A percentile compares a stretch with the other conserved stretches of the same genome.
phyloP scores from a whole-genome alignment of 805 yeast genomes.

The Yamadazyma paraphyllophila region DNA sequence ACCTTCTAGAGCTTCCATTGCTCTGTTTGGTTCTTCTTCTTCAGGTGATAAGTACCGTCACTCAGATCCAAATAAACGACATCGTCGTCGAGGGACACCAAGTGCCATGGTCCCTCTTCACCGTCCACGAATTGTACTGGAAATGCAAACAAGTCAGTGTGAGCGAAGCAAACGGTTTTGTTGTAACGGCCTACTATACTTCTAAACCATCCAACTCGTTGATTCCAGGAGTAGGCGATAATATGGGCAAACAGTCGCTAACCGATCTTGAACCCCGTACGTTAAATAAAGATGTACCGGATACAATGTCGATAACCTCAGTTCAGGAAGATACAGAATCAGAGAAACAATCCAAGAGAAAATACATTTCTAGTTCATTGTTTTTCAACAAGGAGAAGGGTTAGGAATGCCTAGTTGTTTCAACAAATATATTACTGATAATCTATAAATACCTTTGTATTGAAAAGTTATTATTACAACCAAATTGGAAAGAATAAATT shows the following conservation, averaged over 20 bases:
- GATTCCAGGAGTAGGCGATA: no score
- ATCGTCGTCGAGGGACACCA: neutral
- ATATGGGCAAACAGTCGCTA: no score
- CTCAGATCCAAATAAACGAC: neutral
- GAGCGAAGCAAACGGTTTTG: neutral
- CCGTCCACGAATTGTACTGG: constrained; percentile 10
- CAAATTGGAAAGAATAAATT: constrained; percentile 7
- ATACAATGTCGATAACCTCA: neutral
- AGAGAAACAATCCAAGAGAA: neutral
- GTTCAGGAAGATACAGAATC: neutral
- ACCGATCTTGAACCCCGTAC: no score
- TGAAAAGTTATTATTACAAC: constrained; percentile 8
- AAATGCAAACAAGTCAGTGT: neutral
- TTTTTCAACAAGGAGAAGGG: neutral
- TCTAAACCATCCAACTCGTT: neutral
- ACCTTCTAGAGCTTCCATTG: neutral
- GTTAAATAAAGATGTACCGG: no score
- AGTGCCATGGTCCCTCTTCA: neutral
- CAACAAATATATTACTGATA: constrained; percentile 3
- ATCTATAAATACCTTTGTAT: constrained; percentile 8
- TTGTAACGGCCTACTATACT: neutral
- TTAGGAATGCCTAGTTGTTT: no score
- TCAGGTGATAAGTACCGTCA: neutral
- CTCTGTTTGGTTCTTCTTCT: neutral
- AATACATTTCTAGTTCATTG: neutral